phyloP scores from a whole-genome alignment of 768 basidiomycete species.

The Boletus sensibilis region DNA sequence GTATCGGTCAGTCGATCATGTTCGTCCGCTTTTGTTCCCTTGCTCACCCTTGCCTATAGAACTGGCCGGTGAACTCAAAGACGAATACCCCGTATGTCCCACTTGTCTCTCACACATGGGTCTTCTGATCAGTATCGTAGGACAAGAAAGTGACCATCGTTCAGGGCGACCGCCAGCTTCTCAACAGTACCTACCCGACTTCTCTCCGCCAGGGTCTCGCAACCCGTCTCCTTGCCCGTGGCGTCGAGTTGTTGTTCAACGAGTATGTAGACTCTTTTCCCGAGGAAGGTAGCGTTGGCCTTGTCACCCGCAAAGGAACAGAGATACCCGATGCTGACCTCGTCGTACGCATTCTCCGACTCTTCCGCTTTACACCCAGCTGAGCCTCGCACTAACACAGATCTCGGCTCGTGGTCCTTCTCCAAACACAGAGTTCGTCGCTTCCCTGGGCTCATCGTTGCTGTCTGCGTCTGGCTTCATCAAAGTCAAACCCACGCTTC shows the following conservation, averaged over 20 bases:
- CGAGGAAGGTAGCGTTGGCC: constrained; percentile 34
- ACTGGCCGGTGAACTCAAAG: constrained; percentile 44
- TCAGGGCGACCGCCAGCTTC: constrained; percentile 50
- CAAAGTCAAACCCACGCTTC: constrained; percentile 56
- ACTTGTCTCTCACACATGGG: background rate
- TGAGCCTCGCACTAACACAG: constrained; percentile 12
- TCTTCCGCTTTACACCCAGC: background rate
- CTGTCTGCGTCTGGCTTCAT: constrained; percentile 43
- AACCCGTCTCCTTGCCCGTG: constrained; percentile 40
- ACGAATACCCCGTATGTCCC: constrained; percentile 39
- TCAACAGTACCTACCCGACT: constrained; percentile 55
- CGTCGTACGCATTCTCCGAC: constrained; percentile 42
- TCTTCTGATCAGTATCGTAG: constrained; percentile 18
- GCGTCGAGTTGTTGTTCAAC: constrained; percentile 49
- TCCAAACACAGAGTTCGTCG: constrained; percentile 55
- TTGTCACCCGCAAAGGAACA: constrained; percentile 53
- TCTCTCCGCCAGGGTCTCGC: constrained; percentile 51
- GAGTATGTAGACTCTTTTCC: constrained; percentile 51
- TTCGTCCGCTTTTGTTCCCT: background rate
- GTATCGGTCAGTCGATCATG: constrained; percentile 38
- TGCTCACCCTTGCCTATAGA: constrained; percentile 30
- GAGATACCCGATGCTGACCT: constrained; percentile 50
- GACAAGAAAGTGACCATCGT: constrained; percentile 57
- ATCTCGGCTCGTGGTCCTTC: constrained; percentile 34
- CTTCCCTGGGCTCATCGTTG: constrained; percentile 40